Conservation (phyloP, 202 grass and related monocot genomes). For the Carex arenaria region DNA sequence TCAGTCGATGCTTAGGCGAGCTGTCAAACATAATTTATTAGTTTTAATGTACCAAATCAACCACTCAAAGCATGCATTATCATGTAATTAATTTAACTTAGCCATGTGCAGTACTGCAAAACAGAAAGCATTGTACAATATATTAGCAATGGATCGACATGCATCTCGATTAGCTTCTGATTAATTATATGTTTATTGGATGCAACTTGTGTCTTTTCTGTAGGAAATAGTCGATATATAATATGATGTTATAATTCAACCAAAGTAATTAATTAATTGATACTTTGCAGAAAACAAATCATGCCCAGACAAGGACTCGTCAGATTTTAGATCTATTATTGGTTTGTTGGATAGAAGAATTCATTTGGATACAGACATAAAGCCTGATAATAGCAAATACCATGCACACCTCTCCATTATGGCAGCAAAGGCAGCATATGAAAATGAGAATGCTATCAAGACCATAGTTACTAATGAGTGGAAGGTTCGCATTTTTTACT, state of each 20-base stretch:
- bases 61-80: not conserved
- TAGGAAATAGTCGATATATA: not conserved
- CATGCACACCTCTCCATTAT: constrained; percentile 65
- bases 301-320: constrained; percentile 35
- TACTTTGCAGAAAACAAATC: constrained; percentile 40
- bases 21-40: not conserved
- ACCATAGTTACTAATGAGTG: constrained; percentile 42
- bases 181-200: not conserved
- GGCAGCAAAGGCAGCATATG: constrained; percentile 79
- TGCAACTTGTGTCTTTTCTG: not conserved
- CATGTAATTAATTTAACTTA: not conserved
- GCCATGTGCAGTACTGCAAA: not conserved
- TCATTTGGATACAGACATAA: constrained; percentile 59
- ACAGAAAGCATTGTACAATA: not conserved
- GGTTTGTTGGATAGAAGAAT: constrained; percentile 56
- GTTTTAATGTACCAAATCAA: not conserved
- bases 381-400: constrained; percentile 40
- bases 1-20: not conserved
- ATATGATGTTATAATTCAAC: not conserved
- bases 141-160: not conserved
- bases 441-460: constrained; percentile 55
- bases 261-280: not conserved
- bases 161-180: not conserved
- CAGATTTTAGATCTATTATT: constrained; percentile 40
- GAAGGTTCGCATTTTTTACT: constrained; percentile 31